A percentile compares a stretch with the other conserved stretches of the same genome.
Conservation (phyloP, 2,329 filamentous ascomycete genomes). For the Colletotrichum eleusines region DNA sequence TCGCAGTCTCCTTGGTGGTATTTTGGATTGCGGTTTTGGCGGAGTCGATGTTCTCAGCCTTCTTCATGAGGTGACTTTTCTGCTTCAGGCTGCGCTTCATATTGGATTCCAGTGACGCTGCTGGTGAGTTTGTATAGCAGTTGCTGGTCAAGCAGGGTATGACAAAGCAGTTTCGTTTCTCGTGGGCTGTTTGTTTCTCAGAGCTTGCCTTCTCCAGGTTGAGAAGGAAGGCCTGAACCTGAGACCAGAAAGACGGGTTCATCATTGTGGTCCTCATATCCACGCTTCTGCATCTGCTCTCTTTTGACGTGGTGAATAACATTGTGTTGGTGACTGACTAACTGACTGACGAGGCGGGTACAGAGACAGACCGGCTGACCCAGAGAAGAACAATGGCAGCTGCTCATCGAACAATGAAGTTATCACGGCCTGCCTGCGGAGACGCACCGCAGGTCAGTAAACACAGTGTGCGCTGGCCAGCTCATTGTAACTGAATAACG, state of each 20-base stretch:
- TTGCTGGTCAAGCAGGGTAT: background rate
- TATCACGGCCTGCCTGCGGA: background rate
- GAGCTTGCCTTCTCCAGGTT: background rate
- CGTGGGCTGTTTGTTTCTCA: background rate
- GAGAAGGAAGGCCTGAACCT: background rate
- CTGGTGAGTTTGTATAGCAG: slow-evolving; percentile 1
- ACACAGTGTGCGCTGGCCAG: background rate
- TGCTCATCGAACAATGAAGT: background rate
- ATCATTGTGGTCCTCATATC: background rate
- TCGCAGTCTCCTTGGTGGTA: too few species aligned
- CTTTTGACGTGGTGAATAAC: background rate
- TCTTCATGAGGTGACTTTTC: background rate
- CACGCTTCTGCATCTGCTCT: background rate
- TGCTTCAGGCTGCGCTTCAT: background rate
- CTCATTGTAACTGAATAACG: background rate
- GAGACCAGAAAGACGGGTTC: background rate
- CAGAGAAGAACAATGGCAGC: background rate
- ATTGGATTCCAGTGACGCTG: background rate
- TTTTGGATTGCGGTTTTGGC: background rate
- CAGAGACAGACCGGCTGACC: background rate
- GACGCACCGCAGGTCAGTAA: too few species aligned
- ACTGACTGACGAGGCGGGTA: background rate
- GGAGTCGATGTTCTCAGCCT: background rate
- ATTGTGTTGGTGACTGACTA: background rate
- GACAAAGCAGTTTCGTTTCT: background rate